Evolutionary conservation across 345 rosid genomes (phyloP), one percentile per base, ranked within the genome.

Genomic region (rapeseed (Brassica napus)): DNA sequence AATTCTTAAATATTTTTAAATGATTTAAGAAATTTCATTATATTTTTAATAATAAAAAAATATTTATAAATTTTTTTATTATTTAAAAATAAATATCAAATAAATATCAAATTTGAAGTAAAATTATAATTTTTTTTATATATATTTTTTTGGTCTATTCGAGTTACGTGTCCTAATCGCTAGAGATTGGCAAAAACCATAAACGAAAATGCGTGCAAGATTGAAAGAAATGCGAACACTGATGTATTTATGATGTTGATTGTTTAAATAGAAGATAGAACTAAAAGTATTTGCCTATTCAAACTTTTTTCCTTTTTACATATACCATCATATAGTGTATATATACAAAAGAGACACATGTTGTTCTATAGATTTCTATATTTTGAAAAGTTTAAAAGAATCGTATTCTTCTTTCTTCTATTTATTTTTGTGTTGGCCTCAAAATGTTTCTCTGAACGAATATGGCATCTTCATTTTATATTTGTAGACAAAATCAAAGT

Each of bases 381-480:
- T 70, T 77, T 70, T 23, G 47, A 65, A 72, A 57, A 59, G 32
- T n/a, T 52, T 44, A 5, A 31, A 8, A 68, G 82, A 49, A 79
- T 73, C 78, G 10, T 44, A 68, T 73, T 73, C 78, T 28, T 66
- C 30, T 59, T 30, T 59, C 39, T 58, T 57, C 4, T 55, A 37
- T 71, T 65, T 21, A 30, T 3, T 72, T 57, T n/a, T n/a, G 12
- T 65, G 49, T 68, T 76, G 68, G 79, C 68, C 58, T 47, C 54
- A 47, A 14, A n/a, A 14, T 30, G 24, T 54, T 1, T 12, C 35
- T 35, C 5, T 49, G n/a, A 32, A 44, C 18, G 82, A 68, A 79
- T 68, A 60, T 73, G 47, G 64, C 74, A 79, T 79, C 15, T 26
- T 8, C 63, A n/a, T 67, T 68, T 79, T 72, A 73, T 67, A 73